Evolutionary conservation across 306 rosid genomes (phyloP), one percentile per base, ranked within the genome.

Genomic region (Glycine tomentella): DNA sequence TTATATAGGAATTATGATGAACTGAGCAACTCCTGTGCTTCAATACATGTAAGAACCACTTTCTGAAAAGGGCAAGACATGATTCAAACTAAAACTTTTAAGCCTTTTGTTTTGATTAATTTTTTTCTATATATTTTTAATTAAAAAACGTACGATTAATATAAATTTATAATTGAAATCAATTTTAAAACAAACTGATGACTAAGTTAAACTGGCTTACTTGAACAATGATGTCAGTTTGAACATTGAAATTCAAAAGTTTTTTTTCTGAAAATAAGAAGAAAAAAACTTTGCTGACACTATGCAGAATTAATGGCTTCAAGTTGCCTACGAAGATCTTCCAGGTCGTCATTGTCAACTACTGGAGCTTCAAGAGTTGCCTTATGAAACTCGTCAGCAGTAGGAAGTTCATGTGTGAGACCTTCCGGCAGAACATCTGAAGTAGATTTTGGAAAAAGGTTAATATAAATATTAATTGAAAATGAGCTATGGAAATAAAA

Each of bases 341-440:
- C 98, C 38, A 95, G 91, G 89, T 92, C 99, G 61, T 95, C 98
- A 50, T 69, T 62, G 52, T 88, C 84, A 31, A 69, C 20, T 74
- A 5, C 48, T 6, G 91, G 73, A 3, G 90, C 71, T 67, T 82
- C 92, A 31, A 73, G 9, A 53, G 83, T 69, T 20, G 75, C 75
- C 44, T 87, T 82, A 13, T 75, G 84, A 63, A 76, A 81, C 79
- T 87, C 92, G 48, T 93, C 98, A 2, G 99, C 97, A 78, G 53
- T 86, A 63, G 98, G 99, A 70, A 95, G 96, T 86, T 93, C 99
- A n/a, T 84, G 95, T 63, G 89, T 86, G 75, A 95, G 98, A 84
- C 97, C 98, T 79, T 91, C 96, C 1, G 99, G 99, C 34, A 95
- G 91, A 72, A 76, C 81, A 87, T 86, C 98, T 95, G 89, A 1